Percentiles rank a stretch among this genome's conserved stretches.
phyloP scores from a whole-genome alignment of 306 rosid genomes.

The Sindora glabra region DNA sequence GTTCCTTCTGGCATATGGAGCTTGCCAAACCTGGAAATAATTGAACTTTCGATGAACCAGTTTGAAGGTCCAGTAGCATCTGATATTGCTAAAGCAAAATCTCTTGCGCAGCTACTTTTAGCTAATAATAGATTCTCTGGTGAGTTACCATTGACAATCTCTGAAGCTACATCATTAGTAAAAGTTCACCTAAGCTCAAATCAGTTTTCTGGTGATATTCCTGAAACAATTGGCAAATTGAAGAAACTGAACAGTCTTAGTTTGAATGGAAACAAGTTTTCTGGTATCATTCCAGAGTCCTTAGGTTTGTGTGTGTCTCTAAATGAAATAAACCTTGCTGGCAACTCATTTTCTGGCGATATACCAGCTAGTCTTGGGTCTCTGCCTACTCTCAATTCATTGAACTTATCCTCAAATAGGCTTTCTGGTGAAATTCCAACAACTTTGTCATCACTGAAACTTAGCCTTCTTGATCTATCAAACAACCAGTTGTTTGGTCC shows the following conservation, averaged over 20 bases:
- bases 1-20: slow-evolving; percentile 82
- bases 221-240: slow-evolving; percentile 58
- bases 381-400: slow-evolving; percentile 56
- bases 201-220: slow-evolving; percentile 54
- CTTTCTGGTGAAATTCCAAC: slow-evolving; percentile 64
- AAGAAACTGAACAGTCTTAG: slow-evolving; percentile 35
- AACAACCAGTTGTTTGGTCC: slow-evolving; percentile 53
- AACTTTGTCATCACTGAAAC: slow-evolving; percentile 41
- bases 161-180: slow-evolving; percentile 51
- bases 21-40: slow-evolving; percentile 35
- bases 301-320: slow-evolving; percentile 62
- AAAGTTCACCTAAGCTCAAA: slow-evolving; percentile 43
- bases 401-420: slow-evolving; percentile 65
- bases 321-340: slow-evolving; percentile 48
- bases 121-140: slow-evolving; percentile 56
- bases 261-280: slow-evolving; percentile 47
- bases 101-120: slow-evolving; percentile 47
- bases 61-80: slow-evolving; percentile 68
- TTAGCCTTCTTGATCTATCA: slow-evolving; percentile 76
- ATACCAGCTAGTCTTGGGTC: slow-evolving; percentile 60
- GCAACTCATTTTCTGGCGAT: slow-evolving; percentile 44
- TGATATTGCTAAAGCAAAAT: slow-evolving; percentile 56
- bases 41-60: slow-evolving; percentile 59
- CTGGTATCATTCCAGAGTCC: slow-evolving; percentile 63
- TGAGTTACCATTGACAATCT: slow-evolving; percentile 48